Percentiles rank a stretch among this genome's conserved stretches.
These are phyloP conservation scores for Nyctanthes arbortristis DNA, from an alignment of 257 asterid genomes.

Conservation along the genomic window DNA sequence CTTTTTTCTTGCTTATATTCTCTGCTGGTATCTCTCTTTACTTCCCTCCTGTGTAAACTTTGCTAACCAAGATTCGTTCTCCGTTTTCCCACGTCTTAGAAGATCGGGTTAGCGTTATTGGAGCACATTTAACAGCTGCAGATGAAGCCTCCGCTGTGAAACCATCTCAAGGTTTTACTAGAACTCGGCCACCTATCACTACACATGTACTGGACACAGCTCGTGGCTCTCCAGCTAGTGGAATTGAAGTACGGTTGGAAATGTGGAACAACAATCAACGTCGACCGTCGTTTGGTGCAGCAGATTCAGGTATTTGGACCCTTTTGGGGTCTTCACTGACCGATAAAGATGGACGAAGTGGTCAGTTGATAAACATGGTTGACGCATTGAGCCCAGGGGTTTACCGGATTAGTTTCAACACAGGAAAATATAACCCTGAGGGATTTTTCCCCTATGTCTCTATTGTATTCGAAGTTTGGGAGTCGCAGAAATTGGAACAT, in stretches of 20 bases:
- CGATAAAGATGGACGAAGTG: conserved; percentile 84
- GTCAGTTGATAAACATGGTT: conserved; percentile 57
- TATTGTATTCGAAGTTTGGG: conserved; percentile 74
- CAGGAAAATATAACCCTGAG: conserved; percentile 67
- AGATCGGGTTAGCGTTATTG: conserved; percentile 77
- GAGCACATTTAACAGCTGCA: conserved; percentile 64
- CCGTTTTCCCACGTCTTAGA: conserved; percentile 35
- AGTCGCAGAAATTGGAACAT: conserved; percentile 71
- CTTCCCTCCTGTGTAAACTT: background rate
- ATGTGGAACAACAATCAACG: conserved; percentile 43
- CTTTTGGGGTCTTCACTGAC: conserved; percentile 60
- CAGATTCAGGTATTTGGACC: conserved; percentile 49
- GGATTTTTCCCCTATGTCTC: conserved; percentile 88
- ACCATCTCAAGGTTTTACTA: conserved; percentile 36
- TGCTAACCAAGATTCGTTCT: background rate
- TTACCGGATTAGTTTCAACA: conserved; percentile 79
- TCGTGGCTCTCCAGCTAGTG: conserved; percentile 74
- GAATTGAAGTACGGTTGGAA: conserved; percentile 72
- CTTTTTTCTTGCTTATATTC: background rate
- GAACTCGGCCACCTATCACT: conserved; percentile 91
- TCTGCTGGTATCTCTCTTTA: background rate
- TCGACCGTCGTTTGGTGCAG: conserved; percentile 41
- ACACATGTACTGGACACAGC: conserved; percentile 84
- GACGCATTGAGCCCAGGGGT: conserved; percentile 66
- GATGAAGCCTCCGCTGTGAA: conserved; percentile 29